Conservation (phyloP, 202 grass and related monocot genomes). For the Zoysia matrella region DNA sequence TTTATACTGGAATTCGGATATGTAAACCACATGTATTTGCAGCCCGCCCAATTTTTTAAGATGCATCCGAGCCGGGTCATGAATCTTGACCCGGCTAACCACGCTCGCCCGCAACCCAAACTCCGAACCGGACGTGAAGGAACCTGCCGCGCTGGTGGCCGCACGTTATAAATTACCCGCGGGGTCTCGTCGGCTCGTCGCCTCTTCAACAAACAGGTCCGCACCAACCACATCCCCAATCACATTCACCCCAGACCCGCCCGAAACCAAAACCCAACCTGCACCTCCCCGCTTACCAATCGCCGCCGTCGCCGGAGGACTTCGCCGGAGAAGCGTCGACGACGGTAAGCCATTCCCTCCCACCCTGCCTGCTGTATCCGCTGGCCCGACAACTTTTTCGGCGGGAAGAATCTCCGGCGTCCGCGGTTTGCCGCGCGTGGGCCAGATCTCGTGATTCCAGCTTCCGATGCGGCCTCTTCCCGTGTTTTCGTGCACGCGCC, state of each 20-base stretch:
- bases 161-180: slow-evolving; percentile 46
- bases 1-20: too few relatives aligned
- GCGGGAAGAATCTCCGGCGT: background rate
- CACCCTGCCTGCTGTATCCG: background rate
- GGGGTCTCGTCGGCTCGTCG: background rate
- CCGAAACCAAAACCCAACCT: slow-evolving; percentile 20
- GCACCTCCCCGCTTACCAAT: background rate
- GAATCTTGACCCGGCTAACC: too few relatives aligned
- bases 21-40: background rate
- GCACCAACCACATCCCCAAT: slow-evolving; percentile 51
- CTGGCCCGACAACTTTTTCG: background rate
- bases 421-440: background rate
- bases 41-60: background rate
- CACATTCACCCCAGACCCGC: background rate
- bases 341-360: slow-evolving; percentile 40
- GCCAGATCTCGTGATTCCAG: slow-evolving; percentile 13
- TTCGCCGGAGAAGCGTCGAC: slow-evolving; percentile 32
- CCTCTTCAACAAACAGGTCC: slow-evolving; percentile 29
- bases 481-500: background rate
- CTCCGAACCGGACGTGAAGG: background rate
- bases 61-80: too few relatives aligned
- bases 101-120: background rate
- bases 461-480: background rate
- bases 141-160: slow-evolving; percentile 41
- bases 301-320: slow-evolving; percentile 32